Evolutionary conservation across 106 monocot species (phyloP).

Genomic region (Dioscorea alata): DNA sequence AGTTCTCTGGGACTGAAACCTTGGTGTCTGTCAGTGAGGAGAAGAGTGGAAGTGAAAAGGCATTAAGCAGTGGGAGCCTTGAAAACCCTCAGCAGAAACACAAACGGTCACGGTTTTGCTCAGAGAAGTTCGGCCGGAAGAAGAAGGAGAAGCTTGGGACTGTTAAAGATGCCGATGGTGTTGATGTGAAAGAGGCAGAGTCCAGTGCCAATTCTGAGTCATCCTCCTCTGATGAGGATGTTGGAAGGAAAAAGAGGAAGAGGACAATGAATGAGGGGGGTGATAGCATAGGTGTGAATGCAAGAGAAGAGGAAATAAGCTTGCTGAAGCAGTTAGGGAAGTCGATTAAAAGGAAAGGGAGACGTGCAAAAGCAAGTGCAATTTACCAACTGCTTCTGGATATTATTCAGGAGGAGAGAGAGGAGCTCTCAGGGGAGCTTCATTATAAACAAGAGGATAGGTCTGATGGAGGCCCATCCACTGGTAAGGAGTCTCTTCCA

Average conservation of each 20-base stretch:
- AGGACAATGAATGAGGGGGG: neutral
- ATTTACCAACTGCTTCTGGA: slow-evolving; percentile 23
- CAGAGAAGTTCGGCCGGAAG: no score
- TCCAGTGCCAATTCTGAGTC: neutral
- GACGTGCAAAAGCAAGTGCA: neutral
- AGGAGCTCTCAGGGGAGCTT: neutral
- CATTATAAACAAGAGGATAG: neutral
- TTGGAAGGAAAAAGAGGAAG: neutral
- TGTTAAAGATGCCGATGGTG: neutral
- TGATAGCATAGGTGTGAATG: slow-evolving; percentile 3
- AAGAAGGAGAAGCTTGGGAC: slow-evolving; percentile 26
- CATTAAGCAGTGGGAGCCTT: neutral
- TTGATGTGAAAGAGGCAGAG: slow-evolving; percentile 18
- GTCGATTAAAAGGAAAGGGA: slow-evolving; percentile 7
- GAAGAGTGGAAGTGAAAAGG: neutral
- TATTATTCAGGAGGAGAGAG: slow-evolving; percentile 13
- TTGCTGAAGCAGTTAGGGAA: neutral
- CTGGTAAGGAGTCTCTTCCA: slow-evolving; percentile 9
- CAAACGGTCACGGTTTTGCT: neutral
- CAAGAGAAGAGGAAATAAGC: neutral
- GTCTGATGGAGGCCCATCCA: neutral
- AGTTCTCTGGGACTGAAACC: neutral
- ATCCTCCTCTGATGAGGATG: neutral
- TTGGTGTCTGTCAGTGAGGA: neutral
- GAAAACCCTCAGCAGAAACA: neutral